Evolutionary conservation across 2,329 filamentous ascomycete genomes (phyloP).

Genomic region (Hypomyces rosellus): DNA sequence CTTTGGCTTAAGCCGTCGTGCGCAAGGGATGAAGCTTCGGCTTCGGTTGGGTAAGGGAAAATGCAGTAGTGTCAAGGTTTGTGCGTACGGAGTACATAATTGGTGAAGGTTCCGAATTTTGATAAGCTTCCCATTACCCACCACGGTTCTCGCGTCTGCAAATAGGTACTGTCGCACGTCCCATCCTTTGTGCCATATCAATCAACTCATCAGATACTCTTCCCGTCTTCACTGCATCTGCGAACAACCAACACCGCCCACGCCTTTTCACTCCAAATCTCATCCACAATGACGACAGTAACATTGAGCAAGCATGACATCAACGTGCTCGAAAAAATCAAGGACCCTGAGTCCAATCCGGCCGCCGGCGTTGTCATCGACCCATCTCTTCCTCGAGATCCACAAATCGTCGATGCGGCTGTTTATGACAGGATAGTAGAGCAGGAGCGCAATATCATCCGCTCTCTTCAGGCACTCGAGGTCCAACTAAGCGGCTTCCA

Average conservation of each 20-base stretch:
- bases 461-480: slow-evolving; percentile 49
- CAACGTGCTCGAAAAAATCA: slow-evolving; percentile 60
- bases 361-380: slow-evolving; percentile 49
- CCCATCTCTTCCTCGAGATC: slow-evolving; percentile 48
- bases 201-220: no score
- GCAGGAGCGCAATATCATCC: slow-evolving; percentile 48
- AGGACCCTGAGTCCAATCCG: slow-evolving; percentile 58
- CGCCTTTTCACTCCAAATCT: not conserved
- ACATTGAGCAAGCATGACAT: slow-evolving; percentile 52
- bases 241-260: no score
- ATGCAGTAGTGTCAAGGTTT: no score
- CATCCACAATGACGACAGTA: slow-evolving; percentile 39
- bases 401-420: slow-evolving; percentile 44
- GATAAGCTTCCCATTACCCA: no score
- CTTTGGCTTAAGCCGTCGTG: no score
- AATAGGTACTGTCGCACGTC: no score
- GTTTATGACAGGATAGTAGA: slow-evolving; percentile 46
- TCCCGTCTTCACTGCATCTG: no score
- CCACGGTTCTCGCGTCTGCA: no score
- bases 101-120: no score
- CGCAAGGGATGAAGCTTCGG: not conserved
- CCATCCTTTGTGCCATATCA: no score
- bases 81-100: no score
- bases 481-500: slow-evolving; percentile 41
- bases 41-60: not conserved